Conservation (phyloP, 495 filamentous ascomycete genomes). For the Xylaria longipes region DNA sequence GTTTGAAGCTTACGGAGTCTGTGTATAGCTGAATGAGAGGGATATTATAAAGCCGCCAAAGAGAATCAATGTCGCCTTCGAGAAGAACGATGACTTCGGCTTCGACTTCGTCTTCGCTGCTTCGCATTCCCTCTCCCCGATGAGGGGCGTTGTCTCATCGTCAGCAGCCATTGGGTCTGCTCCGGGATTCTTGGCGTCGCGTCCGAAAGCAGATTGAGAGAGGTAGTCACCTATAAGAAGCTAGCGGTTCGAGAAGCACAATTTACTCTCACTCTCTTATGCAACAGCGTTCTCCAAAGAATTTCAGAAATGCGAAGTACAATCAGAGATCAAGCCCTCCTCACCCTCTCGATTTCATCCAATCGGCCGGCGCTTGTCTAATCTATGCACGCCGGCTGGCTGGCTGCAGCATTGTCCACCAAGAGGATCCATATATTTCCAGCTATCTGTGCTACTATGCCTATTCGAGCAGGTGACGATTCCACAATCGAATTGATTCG, state of each 20-base stretch:
- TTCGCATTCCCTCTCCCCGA: slow-evolving; percentile 7
- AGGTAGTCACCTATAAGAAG: neutral
- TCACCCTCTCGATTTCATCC: neutral
- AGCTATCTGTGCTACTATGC: neutral
- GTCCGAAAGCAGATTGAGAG: neutral
- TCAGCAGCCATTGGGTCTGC: slow-evolving; percentile 17
- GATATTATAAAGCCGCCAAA: slow-evolving; percentile 59
- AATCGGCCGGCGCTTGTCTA: neutral
- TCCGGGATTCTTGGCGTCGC: neutral
- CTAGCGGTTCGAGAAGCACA: neutral
- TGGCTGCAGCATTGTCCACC: neutral
- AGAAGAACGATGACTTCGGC: slow-evolving; percentile 10
- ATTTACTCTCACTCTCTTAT: neutral
- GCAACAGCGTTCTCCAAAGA: neutral
- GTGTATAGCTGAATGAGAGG: slow-evolving; percentile 60
- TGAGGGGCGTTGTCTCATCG: slow-evolving; percentile 26
- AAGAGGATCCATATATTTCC: neutral
- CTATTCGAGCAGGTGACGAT: slow-evolving; percentile 10
- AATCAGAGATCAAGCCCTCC: neutral
- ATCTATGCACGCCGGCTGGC: neutral
- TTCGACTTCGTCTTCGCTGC: slow-evolving; percentile 13
- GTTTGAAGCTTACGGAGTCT: slow-evolving; percentile 51
- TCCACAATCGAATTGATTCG: neutral
- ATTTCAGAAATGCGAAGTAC: neutral
- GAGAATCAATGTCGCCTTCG: slow-evolving; percentile 36